These are phyloP conservation scores for Dioscorea cayenensis DNA, from an alignment of 116 monocot species.

Conservation along the genomic window DNA sequence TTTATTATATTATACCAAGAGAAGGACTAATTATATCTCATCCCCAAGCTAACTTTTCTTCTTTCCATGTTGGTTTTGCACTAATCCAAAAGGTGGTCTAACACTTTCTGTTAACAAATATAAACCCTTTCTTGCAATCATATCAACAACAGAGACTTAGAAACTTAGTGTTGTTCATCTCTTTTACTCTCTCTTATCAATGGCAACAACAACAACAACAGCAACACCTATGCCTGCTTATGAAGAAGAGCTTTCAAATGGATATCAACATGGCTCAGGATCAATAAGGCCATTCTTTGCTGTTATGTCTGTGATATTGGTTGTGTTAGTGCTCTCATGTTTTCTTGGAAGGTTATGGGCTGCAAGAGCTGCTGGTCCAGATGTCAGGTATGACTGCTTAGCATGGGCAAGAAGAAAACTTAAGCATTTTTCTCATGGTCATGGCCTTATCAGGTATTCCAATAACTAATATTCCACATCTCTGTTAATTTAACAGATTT, in stretches of 20 bases:
- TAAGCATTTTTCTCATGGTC: background rate
- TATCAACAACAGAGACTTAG: background rate
- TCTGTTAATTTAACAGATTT: too few relatives aligned
- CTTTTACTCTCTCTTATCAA: background rate
- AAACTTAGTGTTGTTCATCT: background rate
- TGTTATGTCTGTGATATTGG: slow-evolving; percentile 20
- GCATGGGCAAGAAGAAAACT: slow-evolving; percentile 9
- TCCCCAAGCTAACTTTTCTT: background rate
- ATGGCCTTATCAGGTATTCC: background rate
- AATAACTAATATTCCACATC: too few relatives aligned
- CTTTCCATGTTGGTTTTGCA: background rate
- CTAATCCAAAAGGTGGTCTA: background rate
- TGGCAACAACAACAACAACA: slow-evolving; percentile 5
- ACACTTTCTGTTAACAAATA: background rate
- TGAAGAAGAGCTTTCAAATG: background rate
- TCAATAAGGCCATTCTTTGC: slow-evolving; percentile 36
- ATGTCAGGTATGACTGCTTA: slow-evolving; percentile 26
- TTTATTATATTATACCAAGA: too few relatives aligned
- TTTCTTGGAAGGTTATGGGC: slow-evolving; percentile 19
- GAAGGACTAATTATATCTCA: too few relatives aligned
- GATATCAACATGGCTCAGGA: background rate
- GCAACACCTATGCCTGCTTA: slow-evolving; percentile 10
- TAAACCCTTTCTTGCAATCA: background rate
- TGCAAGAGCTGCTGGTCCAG: slow-evolving; percentile 16
- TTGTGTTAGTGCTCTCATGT: slow-evolving; percentile 23